Evolutionary conservation across 2,329 filamentous ascomycete genomes (phyloP), one percentile per base, ranked within the genome.

Genomic region (Fusarium denticulatum): DNA sequence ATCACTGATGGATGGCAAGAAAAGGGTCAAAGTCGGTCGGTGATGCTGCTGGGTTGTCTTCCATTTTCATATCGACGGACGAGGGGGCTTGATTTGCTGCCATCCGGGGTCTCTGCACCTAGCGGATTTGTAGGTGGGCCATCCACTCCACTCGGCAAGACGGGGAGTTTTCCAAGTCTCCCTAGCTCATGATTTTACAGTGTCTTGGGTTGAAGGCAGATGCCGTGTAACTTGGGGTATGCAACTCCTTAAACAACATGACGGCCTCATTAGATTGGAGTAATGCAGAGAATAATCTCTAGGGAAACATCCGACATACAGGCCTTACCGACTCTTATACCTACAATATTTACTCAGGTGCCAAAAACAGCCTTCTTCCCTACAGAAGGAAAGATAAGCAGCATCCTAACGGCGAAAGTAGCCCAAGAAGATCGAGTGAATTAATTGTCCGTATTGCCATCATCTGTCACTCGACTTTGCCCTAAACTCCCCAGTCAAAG

Each of bases 81-180:
- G 68, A 74, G 66, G 61, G 61, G 67, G 66, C 37, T 66, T 74
- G 70, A 75, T 75, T 77, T 77, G 75, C 74, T 76, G 68, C 62
- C 60, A 61, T 56, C 71, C 40, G 59, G 71, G 71, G 63, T 73
- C 71, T 71, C 52, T 64, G 50, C 39, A 32, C 47, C 47, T 50
- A 73, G 71, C 59, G 52, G 71, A 58, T 50, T 50, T 50, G 22
- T 74, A 63, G 60, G 71, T 73, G 71, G 71, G 53, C 67, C 71
- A 52, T 57, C 43, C 53, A 68, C 65, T 69, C 67, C 71, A 56
- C 64, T 45, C 60, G 71, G 63, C 47, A 55, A 67, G 70, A 55
- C 71, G 60, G 63, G 67, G 63, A 71, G 66, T 50, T 32, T 62
- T 67, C 49, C 56, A 69, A 45, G 24, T 59, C 52, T 55, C 36